phyloP scores from a whole-genome alignment of 2,329 filamentous ascomycete species.

The Parasarocladium wereldwijsianum region DNA sequence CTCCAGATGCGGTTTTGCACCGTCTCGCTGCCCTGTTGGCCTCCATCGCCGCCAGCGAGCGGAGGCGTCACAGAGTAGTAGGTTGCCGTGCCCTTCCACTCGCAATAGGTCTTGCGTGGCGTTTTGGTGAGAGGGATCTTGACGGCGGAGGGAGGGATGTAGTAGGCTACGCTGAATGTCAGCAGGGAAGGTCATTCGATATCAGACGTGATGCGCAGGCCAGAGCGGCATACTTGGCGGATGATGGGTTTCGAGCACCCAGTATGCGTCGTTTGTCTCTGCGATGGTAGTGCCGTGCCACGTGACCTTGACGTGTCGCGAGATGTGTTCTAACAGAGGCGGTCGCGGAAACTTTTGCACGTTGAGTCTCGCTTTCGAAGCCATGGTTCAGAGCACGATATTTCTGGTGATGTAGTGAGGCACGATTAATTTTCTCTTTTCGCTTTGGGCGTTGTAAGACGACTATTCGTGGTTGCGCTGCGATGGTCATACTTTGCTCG shows the following conservation, averaged over 20 bases:
- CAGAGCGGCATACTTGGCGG: conserved; percentile 33
- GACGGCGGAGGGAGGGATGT: conserved; percentile 37
- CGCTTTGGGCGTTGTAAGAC: no score
- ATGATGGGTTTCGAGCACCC: conserved; percentile 49
- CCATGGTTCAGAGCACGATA: no score
- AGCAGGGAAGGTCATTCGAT: background rate
- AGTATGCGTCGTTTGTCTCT: conserved; percentile 42
- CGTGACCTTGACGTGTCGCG: conserved; percentile 39
- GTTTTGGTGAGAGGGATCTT: conserved; percentile 30
- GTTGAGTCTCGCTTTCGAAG: conserved; percentile 29
- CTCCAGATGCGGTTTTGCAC: conserved; percentile 42
- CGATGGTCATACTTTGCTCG: no score
- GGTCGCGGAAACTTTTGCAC: conserved; percentile 44
- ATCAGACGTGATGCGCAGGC: background rate
- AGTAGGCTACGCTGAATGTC: conserved; percentile 31
- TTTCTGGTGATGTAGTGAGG: no score
- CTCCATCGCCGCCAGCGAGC: no score
- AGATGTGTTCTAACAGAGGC: conserved; percentile 37
- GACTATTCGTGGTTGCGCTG: no score
- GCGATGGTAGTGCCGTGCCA: conserved; percentile 40
- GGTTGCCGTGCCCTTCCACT: conserved; percentile 46
- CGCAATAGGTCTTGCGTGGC: conserved; percentile 32
- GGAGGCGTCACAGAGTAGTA: conserved; percentile 36
- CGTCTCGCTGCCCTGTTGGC: conserved; percentile 11
- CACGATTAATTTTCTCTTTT: no score